These are phyloP conservation scores for Pythium aquatile DNA, from an alignment of 352 stramenopile species.

Conservation along the genomic window DNA sequence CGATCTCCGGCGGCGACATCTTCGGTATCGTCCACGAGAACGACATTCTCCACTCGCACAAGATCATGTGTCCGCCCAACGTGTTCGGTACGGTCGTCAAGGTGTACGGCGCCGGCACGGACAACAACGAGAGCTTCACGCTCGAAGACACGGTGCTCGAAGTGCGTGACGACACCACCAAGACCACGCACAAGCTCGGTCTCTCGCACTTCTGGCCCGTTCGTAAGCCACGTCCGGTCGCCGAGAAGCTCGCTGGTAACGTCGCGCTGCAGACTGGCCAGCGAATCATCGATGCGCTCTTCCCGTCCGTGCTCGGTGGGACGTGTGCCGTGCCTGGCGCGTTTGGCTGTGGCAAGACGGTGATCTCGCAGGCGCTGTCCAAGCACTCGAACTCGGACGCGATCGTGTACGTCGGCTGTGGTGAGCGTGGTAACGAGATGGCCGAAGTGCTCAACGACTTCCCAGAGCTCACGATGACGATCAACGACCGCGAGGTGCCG, in stretches of 20 bases:
- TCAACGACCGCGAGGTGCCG: slow-evolving; percentile 96
- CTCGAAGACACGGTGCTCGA: slow-evolving; percentile 98
- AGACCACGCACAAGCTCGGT: slow-evolving; percentile 94
- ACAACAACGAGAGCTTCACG: slow-evolving; percentile 96
- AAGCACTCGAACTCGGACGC: slow-evolving; percentile 99
- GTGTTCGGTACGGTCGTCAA: slow-evolving; percentile 99
- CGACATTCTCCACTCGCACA: slow-evolving; percentile 98
- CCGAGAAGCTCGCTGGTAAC: slow-evolving; percentile 98
- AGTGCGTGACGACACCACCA: slow-evolving; percentile 96
- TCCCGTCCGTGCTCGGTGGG: slow-evolving; percentile 98
- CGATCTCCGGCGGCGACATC: slow-evolving; percentile 97
- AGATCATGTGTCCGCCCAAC: slow-evolving; percentile 99
- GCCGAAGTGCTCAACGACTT: slow-evolving; percentile 99
- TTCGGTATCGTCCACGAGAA: slow-evolving; percentile 99
- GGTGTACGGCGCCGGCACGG: slow-evolving; percentile 95
- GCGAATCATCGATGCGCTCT: slow-evolving; percentile 98
- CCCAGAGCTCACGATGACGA: slow-evolving; percentile 98
- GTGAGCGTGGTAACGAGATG: slow-evolving; percentile 99
- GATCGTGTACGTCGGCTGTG: slow-evolving; percentile 99
- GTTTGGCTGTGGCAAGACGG: slow-evolving; percentile 99
- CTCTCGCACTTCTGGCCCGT: slow-evolving; percentile 98
- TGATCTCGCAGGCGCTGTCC: slow-evolving; percentile 99
- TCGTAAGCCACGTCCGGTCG: slow-evolving; percentile 96
- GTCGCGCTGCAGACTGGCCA: slow-evolving; percentile 97
- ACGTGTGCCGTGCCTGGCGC: slow-evolving; percentile 98